Evolutionary conservation across 768 basidiomycete genomes (phyloP), one percentile per base, ranked within the genome.

Genomic region (Myochromella boudieri): DNA sequence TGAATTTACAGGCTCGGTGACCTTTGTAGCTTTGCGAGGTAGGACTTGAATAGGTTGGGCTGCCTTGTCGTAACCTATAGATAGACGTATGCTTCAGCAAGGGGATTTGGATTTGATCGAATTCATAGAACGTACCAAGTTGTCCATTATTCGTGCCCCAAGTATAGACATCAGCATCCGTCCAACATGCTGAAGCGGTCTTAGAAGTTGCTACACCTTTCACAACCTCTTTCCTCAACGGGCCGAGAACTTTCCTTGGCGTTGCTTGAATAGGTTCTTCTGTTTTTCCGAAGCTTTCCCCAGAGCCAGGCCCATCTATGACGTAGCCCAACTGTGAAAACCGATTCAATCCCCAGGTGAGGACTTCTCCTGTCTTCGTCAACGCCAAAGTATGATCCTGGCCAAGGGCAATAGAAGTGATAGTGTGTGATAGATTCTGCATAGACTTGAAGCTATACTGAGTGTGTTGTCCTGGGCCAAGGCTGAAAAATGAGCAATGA

Each of bases 81-180:
- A 43, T 21, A 42, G 9, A 39, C 10, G 11, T 18, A 8, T 25
- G 17, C 36, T 25, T 43, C 25, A 53, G 24, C 6, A 33, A 14
- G 17, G 7, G 11, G 17, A 47, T 33, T 5, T 21, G 24, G 10
- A 5, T 11, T 29, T 11, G 29, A 31, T 18, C 17, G 22, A 21
- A 22, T 25, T 11, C 6, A 39, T 45, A 55, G 1, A 20, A 59
- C 75, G 43, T 50, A 83, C 94, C 95, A 3, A 98, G 75, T 62
- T 99, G 97, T 0, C 97, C 97, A 32, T 76, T 78, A 64, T 97
- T 97, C 20, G 86, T 90, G 0, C 97, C 97, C 94, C 94, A 98
- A 0, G 91, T 92, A 62, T 78, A 94, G 1, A 92, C 77, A 33
- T 81, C 68, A 8, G 63, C 65, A 3, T 69, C 68, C 0, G 92